Percentiles rank a stretch among this genome's conserved stretches.
phyloP scores from a whole-genome alignment of 2,329 filamentous ascomycete genomes.

The Fusarium sterilihyphosum region DNA sequence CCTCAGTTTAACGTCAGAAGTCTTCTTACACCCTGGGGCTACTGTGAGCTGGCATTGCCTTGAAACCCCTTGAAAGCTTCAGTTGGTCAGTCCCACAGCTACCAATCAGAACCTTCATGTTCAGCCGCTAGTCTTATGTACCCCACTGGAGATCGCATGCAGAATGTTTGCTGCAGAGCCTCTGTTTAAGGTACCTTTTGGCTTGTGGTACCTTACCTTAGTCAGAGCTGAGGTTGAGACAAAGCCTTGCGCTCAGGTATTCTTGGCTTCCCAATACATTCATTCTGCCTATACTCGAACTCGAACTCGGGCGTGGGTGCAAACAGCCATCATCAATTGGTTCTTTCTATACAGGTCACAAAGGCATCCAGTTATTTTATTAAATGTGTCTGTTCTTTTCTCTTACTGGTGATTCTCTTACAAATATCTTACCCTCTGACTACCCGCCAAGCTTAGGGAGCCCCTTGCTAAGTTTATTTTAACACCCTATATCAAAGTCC shows the following conservation, averaged over 20 bases:
- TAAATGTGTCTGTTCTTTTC: background rate
- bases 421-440: background rate
- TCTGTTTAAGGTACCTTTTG: slow-evolving; percentile 31
- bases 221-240: slow-evolving; percentile 14
- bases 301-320: background rate
- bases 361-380: background rate
- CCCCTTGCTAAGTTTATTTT: too few species aligned
- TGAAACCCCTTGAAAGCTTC: slow-evolving; percentile 27
- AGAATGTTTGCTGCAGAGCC: slow-evolving; percentile 30
- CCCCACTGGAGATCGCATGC: slow-evolving; percentile 34
- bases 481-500: too few species aligned
- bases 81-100: slow-evolving; percentile 6
- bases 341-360: background rate
- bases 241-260: slow-evolving; percentile 1
- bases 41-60: slow-evolving; percentile 39
- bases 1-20: too few species aligned
- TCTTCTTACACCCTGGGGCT: too few species aligned
- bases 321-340: slow-evolving; percentile 1
- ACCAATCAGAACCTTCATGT: slow-evolving; percentile 18
- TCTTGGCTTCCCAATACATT: slow-evolving; percentile 18
- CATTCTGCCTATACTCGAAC: background rate
- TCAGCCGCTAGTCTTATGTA: slow-evolving; percentile 12
- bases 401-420: background rate
- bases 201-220: slow-evolving; percentile 37
- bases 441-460: background rate